phyloP scores from a whole-genome alignment of 192 early-diverging fungal genomes.

The Umbelopsis ramanniana region DNA sequence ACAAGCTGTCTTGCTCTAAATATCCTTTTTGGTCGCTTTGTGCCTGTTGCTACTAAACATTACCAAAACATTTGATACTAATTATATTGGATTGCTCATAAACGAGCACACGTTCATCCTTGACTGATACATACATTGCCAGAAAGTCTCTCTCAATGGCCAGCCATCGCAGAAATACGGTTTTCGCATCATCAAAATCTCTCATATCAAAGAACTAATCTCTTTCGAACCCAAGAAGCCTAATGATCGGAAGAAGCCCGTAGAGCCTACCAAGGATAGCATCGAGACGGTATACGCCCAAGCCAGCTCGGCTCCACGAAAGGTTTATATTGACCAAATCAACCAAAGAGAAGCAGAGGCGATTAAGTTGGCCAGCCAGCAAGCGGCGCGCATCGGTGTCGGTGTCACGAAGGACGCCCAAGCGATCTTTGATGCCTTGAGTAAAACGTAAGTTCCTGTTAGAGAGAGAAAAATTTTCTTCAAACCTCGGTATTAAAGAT shows the following conservation, averaged over 20 bases:
- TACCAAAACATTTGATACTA: neutral
- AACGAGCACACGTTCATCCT: slow-evolving; percentile 13
- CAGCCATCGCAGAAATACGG: slow-evolving; percentile 43
- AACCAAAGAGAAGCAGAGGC: slow-evolving; percentile 56
- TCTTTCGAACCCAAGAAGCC: slow-evolving; percentile 26
- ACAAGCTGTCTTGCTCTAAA: slow-evolving; percentile 68
- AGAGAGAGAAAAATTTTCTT: neutral
- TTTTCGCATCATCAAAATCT: slow-evolving; percentile 64
- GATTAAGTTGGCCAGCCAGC: slow-evolving; percentile 46
- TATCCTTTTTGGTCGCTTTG: slow-evolving; percentile 53
- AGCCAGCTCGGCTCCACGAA: slow-evolving; percentile 9
- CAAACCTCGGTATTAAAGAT: neutral
- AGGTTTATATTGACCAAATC: slow-evolving; percentile 58
- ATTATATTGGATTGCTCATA: neutral
- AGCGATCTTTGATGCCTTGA: slow-evolving; percentile 79
- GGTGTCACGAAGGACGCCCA: slow-evolving; percentile 79
- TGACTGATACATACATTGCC: slow-evolving; percentile 26
- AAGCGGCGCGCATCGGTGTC: slow-evolving; percentile 70
- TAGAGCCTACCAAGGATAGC: neutral
- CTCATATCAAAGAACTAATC: slow-evolving; percentile 59
- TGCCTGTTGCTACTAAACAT: neutral
- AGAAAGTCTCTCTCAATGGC: slow-evolving; percentile 8
- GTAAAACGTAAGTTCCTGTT: slow-evolving; percentile 64
- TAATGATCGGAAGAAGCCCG: neutral
- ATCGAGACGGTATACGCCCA: slow-evolving; percentile 1